Base-by-base conservation (phyloP, 192 early-diverging fungal genomes). In the Backusella tarrabulga region DNA sequence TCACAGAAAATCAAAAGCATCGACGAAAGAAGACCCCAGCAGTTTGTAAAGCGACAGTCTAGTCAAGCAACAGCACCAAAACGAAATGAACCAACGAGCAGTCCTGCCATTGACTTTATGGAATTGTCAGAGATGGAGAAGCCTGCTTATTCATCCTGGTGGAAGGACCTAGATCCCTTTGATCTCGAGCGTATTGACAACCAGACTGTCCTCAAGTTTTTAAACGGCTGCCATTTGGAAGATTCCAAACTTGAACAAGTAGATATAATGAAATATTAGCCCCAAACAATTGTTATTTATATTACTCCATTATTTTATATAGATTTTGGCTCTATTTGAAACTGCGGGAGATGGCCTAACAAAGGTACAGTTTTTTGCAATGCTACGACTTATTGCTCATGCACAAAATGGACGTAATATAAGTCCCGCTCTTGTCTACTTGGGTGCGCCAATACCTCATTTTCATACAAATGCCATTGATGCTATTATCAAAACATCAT, bases 311-410 rank as follows among this genome's bases (percentile, higher is more conserved):
- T 19, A 26, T 63, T 23, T 29, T 21, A 4, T 32, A 11, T 40
- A 79, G 78, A 79, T 79, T 67, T 70, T 79, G 23, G 60, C 72
- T 26, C 75, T 79, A 21, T 79, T 79, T 69, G 73, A 74, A 42
- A 69, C 44, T 40, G 73, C 66, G 7, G 50, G 23, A 6, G 78
- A 79, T 56, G 73, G 73, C 8, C 44, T 79, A 38, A 71, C 26
- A 8, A 72, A 75, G 38, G 66, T 38, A 41, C 78, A 79, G 42
- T 75, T 79, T 44, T 79, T 74, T 71, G 78, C 78, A 36, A 71
- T 79, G 67, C 52, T 79, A 35, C 74, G 78, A 66, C 78, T 79
- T 9, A 71, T 79, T 52, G 73, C 73, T 42, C 78, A 79, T 74
- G 73, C 78, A 32, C 78, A 79, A 38, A 68, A 79, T 46, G 78